These are phyloP conservation scores for Penicillium roqueforti DNA, from an alignment of 495 filamentous ascomycete species.

Conservation along the genomic window DNA sequence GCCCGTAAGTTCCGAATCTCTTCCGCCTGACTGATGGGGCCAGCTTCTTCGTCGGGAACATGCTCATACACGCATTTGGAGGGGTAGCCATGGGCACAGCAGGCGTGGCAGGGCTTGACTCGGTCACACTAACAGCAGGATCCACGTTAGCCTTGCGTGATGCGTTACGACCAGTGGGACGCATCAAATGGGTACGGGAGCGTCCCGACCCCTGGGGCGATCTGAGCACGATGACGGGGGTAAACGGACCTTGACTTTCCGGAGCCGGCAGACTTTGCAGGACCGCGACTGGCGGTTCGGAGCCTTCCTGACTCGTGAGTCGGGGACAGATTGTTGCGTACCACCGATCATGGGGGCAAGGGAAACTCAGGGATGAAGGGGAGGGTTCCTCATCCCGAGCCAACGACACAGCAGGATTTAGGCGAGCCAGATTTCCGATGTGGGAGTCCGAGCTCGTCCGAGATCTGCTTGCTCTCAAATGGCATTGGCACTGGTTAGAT, in stretches of 20 bases:
- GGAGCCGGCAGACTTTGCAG: conserved; percentile 43
- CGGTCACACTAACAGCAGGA: conserved; percentile 39
- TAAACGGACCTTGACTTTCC: conserved; percentile 44
- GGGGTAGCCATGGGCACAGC: conserved; percentile 45
- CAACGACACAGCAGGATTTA: conserved; percentile 34
- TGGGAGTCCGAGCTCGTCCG: conserved; percentile 30
- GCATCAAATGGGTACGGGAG: conserved; percentile 12
- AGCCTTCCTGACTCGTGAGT: conserved; percentile 23
- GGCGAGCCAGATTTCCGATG: conserved; percentile 31
- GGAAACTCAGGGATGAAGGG: conserved; percentile 12
- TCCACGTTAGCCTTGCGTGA: conserved; percentile 13
- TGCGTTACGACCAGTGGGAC: conserved; percentile 11
- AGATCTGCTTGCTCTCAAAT: conserved; percentile 21
- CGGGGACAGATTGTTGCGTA: conserved; percentile 23
- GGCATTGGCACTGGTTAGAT: not conserved
- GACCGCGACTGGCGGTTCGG: conserved; percentile 40
- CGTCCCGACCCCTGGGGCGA: conserved; percentile 19
- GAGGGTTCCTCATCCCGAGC: conserved; percentile 21
- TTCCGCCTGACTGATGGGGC: conserved; percentile 40
- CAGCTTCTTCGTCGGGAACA: conserved; percentile 34
- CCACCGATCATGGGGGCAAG: conserved; percentile 25
- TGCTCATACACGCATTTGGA: conserved; percentile 43
- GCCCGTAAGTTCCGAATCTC: conserved; percentile 41
- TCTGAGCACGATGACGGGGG: conserved; percentile 20
- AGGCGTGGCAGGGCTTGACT: conserved; percentile 45